Percentiles rank a stretch among this genome's conserved stretches.
These are phyloP conservation scores for Hemileccinum impolitum DNA, from an alignment of 768 basidiomycete genomes.

Conservation along the genomic window DNA sequence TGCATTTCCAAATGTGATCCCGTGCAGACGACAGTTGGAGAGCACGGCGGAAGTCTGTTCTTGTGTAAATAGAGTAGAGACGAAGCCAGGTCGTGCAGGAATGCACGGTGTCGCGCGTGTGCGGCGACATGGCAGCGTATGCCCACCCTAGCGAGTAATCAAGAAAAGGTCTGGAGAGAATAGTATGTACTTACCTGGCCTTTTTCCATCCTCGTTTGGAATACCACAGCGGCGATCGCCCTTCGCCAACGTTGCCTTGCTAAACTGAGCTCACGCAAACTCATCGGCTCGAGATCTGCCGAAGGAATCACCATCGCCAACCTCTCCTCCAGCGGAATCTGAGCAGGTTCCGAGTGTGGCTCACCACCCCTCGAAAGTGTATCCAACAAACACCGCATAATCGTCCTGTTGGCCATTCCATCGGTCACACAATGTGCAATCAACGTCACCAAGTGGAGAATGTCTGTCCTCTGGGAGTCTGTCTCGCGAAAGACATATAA, in stretches of 20 bases:
- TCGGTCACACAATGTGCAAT: conserved; percentile 52
- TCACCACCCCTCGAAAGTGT: conserved; percentile 25
- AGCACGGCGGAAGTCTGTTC: conserved; percentile 32
- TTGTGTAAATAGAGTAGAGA: conserved; percentile 23
- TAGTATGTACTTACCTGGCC: conserved; percentile 32
- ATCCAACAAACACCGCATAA: conserved; percentile 46
- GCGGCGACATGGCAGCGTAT: conserved; percentile 47
- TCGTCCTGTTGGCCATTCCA: conserved; percentile 40
- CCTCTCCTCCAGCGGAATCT: conserved; percentile 34
- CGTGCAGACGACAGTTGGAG: conserved; percentile 38
- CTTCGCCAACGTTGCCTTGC: conserved; percentile 44
- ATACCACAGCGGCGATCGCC: conserved; percentile 41
- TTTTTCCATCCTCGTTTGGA: conserved; percentile 30
- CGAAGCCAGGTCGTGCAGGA: conserved; percentile 34
- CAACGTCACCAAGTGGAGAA: conserved; percentile 41
- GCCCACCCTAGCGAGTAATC: conserved; percentile 45
- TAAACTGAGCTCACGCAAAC: conserved; percentile 26
- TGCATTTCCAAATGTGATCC: conserved; percentile 50
- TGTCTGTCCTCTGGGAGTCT: conserved; percentile 27
- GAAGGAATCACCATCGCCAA: conserved; percentile 40
- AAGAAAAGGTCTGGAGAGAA: not conserved
- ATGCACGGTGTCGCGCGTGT: conserved; percentile 34
- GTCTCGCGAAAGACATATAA: conserved; percentile 40
- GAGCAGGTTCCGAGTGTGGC: conserved; percentile 1
- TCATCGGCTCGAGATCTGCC: conserved; percentile 35